These are phyloP conservation scores for Aeminium ludgeri DNA, from an alignment of 495 filamentous ascomycete genomes.

Conservation along the genomic window DNA sequence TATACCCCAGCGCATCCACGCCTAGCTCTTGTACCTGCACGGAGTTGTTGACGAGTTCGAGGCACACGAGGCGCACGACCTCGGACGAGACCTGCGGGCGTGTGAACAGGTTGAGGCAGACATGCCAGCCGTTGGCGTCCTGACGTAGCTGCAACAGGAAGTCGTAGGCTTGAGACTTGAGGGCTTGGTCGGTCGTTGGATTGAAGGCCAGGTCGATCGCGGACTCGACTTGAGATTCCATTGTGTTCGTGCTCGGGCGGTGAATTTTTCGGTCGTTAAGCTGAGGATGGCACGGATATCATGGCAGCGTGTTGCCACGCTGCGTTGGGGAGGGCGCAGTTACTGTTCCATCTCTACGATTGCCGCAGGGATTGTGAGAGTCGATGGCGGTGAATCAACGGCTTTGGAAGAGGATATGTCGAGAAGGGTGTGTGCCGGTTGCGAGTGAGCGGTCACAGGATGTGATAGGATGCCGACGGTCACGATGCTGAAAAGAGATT, in stretches of 20 bases:
- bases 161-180: conserved; percentile 74
- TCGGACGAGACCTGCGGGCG: conserved; percentile 64
- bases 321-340: not conserved
- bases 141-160: conserved; percentile 67
- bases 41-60: conserved; percentile 85
- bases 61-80: conserved; percentile 66
- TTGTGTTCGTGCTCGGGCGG: not conserved
- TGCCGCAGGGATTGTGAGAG: too few species aligned
- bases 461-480: too few species aligned
- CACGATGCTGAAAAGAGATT: too few species aligned
- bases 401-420: too few species aligned
- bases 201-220: conserved; percentile 84
- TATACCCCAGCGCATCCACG: conserved; percentile 43
- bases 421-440: too few species aligned
- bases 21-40: conserved; percentile 59
- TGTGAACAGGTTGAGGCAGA: conserved; percentile 70
- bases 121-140: conserved; percentile 68
- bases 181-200: conserved; percentile 49
- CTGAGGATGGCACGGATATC: not conserved
- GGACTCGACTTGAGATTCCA: conserved; percentile 53
- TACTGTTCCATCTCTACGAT: not conserved
- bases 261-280: not conserved
- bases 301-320: conserved; percentile 4
- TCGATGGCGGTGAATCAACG: too few species aligned
- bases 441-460: too few species aligned